A percentile compares a stretch with the other conserved stretches of the same genome.
Evolutionary conservation across 1,139 yeast genomes (phyloP).

Genomic region (Saccharomycopsis hybrid): DNA sequence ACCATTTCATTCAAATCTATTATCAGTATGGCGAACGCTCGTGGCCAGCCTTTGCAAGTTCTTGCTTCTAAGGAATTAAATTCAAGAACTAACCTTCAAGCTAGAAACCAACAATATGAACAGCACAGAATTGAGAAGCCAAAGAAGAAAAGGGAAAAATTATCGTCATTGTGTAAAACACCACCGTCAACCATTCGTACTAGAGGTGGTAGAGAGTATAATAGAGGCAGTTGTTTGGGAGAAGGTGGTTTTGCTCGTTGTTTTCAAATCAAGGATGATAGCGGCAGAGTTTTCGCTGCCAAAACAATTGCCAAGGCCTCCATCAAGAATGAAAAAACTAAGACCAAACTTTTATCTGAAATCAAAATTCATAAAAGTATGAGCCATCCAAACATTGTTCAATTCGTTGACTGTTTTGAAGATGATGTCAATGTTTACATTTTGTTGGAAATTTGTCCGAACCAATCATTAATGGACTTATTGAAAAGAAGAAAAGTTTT

Average conservation of each 20-base stretch:
- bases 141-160: constrained; percentile 76
- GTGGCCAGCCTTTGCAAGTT: constrained; percentile 30
- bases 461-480: constrained; percentile 89
- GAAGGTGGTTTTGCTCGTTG: constrained; percentile 99
- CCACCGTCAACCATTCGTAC: constrained; percentile 92
- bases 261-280: constrained; percentile 89
- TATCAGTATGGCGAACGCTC: constrained; percentile 28
- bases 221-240: constrained; percentile 86
- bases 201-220: constrained; percentile 80
- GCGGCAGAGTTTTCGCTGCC: constrained; percentile 88
- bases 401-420: constrained; percentile 90
- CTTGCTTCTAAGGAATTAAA: constrained; percentile 29
- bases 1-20: too few species aligned
- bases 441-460: constrained; percentile 87
- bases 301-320: constrained; percentile 97
- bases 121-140: constrained; percentile 25
- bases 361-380: constrained; percentile 91
- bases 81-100: constrained; percentile 24
- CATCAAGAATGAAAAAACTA: constrained; percentile 83
- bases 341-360: constrained; percentile 82
- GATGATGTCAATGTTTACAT: constrained; percentile 92
- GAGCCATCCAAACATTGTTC: constrained; percentile 84
- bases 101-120: constrained; percentile 23
- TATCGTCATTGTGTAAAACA: constrained; percentile 84
- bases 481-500: constrained; percentile 75